Conservation (phyloP, 2,329 filamentous ascomycete species). For the Calcarisporium arbuscula region DNA sequence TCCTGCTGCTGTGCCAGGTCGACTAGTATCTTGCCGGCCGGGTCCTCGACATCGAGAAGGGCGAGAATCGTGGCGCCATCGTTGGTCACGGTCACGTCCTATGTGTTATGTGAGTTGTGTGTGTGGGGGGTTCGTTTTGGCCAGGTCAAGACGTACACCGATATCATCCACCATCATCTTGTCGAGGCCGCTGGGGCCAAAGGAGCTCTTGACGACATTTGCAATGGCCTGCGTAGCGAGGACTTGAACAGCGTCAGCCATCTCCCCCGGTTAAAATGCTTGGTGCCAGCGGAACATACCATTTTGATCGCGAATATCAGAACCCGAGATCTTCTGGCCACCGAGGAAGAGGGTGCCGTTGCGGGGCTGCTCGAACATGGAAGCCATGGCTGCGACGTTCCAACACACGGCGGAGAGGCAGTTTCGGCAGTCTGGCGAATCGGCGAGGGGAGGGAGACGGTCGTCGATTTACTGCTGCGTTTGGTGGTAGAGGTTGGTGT, state of each 20-base stretch:
- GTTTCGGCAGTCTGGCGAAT: conserved; percentile 4
- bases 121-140: conserved; percentile 3
- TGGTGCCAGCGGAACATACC: conserved; percentile 41
- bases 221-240: conserved; percentile 93
- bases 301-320: conserved; percentile 97
- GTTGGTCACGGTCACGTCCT: conserved; percentile 98
- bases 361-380: conserved; percentile 91
- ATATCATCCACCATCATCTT: conserved; percentile 99
- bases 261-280: conserved; percentile 10
- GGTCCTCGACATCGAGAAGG: conserved; percentile 94
- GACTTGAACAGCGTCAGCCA: conserved; percentile 45
- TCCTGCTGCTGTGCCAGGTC: conserved; percentile 98
- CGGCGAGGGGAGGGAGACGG: conserved; percentile 1
- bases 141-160: conserved; percentile 53
- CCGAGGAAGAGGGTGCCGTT: conserved; percentile 96
- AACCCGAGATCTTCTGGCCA: conserved; percentile 92
- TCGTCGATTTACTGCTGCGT: too few relatives aligned
- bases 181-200: conserved; percentile 91
- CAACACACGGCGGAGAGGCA: conserved; percentile 7
- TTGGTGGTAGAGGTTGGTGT: conserved; percentile 6
- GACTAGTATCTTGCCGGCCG: conserved; percentile 95
- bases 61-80: conserved; percentile 95
- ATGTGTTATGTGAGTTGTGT: conserved; percentile 3
- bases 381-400: conserved; percentile 60
- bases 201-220: conserved; percentile 98